phyloP scores from a whole-genome alignment of 1,139 yeast species.

The Blastobotrys proliferans region DNA sequence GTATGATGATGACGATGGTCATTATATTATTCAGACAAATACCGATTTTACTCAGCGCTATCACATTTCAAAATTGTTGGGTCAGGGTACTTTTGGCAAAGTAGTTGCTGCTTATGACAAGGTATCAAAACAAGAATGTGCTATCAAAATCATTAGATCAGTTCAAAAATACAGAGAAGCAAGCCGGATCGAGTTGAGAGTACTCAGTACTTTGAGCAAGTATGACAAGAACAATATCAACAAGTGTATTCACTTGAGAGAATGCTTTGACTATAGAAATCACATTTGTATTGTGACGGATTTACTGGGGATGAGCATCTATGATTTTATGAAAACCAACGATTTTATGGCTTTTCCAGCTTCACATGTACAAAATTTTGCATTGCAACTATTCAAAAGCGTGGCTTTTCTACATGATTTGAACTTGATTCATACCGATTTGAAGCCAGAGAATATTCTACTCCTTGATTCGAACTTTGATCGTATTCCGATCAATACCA shows the following conservation, averaged over 20 bases:
- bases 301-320: constrained; percentile 75
- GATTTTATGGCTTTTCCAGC: constrained; percentile 70
- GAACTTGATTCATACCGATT: constrained; percentile 87
- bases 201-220: constrained; percentile 71
- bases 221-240: constrained; percentile 60
- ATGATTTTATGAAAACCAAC: constrained; percentile 78
- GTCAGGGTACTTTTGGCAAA: constrained; percentile 98
- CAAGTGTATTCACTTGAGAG: constrained; percentile 64
- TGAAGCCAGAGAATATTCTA: constrained; percentile 90
- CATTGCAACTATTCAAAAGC: constrained; percentile 78
- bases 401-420: constrained; percentile 88
- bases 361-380: constrained; percentile 80
- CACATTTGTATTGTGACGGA: constrained; percentile 95
- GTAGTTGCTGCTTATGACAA: constrained; percentile 57
- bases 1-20: constrained; percentile 40
- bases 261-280: constrained; percentile 88
- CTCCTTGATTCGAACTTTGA: constrained; percentile 40
- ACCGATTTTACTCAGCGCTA: constrained; percentile 43
- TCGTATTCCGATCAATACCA: constrained; percentile 10
- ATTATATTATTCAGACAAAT: constrained; percentile 35
- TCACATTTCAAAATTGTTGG: constrained; percentile 45
- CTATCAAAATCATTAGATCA: constrained; percentile 76
- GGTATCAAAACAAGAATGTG: constrained; percentile 60
- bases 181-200: constrained; percentile 52
- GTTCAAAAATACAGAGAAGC: constrained; percentile 46